phyloP scores from a whole-genome alignment of 139 green algal genomes.

The Chlorella sp. region DNA sequence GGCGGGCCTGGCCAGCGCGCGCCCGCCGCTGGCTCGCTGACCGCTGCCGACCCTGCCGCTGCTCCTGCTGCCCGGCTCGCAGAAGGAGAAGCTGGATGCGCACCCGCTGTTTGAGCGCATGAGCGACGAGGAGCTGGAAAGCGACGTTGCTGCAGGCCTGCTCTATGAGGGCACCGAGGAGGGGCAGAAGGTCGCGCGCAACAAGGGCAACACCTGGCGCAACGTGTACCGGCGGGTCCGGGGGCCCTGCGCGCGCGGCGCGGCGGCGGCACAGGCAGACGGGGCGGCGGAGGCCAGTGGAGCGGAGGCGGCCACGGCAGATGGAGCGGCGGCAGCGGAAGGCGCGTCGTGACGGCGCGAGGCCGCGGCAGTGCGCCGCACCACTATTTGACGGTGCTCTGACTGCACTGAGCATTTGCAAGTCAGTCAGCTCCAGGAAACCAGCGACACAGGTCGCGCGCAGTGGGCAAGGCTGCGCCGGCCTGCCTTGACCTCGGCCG shows the following conservation, averaged over 20 bases:
- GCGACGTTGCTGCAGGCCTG: slow-evolving; percentile 71
- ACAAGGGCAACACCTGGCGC: slow-evolving; percentile 69
- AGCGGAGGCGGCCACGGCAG: neutral
- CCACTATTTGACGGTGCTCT: too few relatives aligned
- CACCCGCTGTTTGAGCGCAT: slow-evolving; percentile 90
- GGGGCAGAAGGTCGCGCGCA: slow-evolving; percentile 89
- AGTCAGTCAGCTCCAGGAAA: too few relatives aligned
- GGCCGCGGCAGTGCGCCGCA: too few relatives aligned
- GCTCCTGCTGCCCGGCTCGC: neutral
- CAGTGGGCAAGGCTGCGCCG: too few relatives aligned
- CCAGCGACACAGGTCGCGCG: too few relatives aligned
- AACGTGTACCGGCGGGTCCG: slow-evolving; percentile 62
- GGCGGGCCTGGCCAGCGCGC: neutral
- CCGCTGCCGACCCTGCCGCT: neutral
- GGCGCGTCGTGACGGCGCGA: too few relatives aligned
- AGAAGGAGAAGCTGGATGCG: slow-evolving; percentile 68
- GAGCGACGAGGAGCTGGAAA: slow-evolving; percentile 78
- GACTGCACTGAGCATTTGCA: too few relatives aligned
- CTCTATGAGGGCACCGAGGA: slow-evolving; percentile 82
- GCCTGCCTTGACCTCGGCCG: too few relatives aligned
- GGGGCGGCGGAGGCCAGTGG: neutral
- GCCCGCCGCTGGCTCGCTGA: neutral
- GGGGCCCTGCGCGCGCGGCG: neutral
- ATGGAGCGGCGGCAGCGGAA: neutral
- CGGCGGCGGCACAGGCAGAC: slow-evolving; percentile 4